Percentiles rank a stretch among this genome's conserved stretches.
These are phyloP conservation scores for Kuraishia cidri DNA, from an alignment of 805 yeast species.

Conservation along the genomic window DNA sequence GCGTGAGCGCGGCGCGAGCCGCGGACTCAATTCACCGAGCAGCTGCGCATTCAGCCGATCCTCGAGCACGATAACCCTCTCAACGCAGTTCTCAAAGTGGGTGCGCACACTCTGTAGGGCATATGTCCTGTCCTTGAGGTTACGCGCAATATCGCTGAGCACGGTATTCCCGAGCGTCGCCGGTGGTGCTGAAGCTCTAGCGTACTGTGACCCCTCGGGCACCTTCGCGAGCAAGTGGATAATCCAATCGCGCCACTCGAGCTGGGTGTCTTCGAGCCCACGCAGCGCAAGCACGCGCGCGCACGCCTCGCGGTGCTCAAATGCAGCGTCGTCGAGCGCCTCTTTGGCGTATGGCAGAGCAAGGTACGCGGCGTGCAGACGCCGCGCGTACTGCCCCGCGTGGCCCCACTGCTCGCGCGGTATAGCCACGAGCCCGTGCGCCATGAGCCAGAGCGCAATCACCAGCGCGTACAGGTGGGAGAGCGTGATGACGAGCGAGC, in stretches of 20 bases:
- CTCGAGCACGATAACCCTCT: constrained; percentile 42
- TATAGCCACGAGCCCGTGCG: constrained; percentile 65
- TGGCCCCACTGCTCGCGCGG: constrained; percentile 35
- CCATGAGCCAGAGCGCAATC: constrained; percentile 75
- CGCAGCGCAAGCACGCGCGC: constrained; percentile 46
- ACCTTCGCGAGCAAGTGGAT: constrained; percentile 38
- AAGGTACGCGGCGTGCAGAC: constrained; percentile 27
- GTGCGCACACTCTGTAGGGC: constrained; percentile 45
- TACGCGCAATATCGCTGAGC: constrained; percentile 27
- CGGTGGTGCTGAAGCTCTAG: constrained; percentile 12
- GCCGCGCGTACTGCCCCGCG: constrained; percentile 16
- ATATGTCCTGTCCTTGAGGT: constrained; percentile 40
- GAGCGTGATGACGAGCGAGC: constrained; percentile 61
- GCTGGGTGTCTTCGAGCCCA: constrained; percentile 33
- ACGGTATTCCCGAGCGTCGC: neutral
- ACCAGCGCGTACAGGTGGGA: constrained; percentile 72
- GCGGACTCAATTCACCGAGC: constrained; percentile 19
- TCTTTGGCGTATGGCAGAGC: constrained; percentile 53
- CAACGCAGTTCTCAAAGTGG: constrained; percentile 43
- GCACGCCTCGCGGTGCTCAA: constrained; percentile 54
- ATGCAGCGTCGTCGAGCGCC: constrained; percentile 50
- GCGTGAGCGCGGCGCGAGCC: constrained; percentile 16
- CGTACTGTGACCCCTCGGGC: constrained; percentile 21
- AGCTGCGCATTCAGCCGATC: constrained; percentile 41
- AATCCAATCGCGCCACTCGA: constrained; percentile 58